Percentiles rank a stretch among this genome's conserved stretches.
Conservation (phyloP, 2,329 filamentous ascomycete genomes). For the Colletotrichum cuscutae region DNA sequence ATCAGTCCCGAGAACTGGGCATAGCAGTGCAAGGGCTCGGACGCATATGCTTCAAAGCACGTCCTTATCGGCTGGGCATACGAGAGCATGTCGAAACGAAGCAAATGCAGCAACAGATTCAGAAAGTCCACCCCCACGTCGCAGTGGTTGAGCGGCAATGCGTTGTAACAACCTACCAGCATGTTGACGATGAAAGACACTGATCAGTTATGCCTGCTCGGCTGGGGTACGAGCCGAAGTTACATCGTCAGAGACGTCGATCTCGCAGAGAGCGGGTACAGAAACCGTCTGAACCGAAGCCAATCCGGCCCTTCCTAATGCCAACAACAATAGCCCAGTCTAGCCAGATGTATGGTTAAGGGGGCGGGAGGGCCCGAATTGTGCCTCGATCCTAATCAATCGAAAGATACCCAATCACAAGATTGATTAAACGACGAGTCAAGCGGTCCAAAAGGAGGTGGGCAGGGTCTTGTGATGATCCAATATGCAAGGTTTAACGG, state of each 20-base stretch:
- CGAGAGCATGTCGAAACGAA: not conserved
- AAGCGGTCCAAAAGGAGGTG: not conserved
- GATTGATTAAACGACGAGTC: not conserved
- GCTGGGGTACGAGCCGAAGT: not conserved
- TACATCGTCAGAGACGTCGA: not conserved
- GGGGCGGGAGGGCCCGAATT: not conserved
- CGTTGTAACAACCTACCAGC: not conserved
- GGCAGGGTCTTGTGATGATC: not conserved
- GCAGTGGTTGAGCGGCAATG: not conserved
- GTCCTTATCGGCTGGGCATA: not conserved
- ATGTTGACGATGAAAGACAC: not conserved
- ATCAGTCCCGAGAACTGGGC: conserved; percentile 37
- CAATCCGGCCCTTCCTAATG: not conserved
- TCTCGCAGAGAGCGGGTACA: not conserved
- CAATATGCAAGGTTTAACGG: not conserved
- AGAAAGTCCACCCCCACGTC: not conserved
- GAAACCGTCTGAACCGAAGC: not conserved
- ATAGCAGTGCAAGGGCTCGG: not conserved
- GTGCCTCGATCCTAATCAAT: not conserved
- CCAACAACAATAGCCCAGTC: not conserved
- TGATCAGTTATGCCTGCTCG: not conserved
- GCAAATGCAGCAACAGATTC: not conserved
- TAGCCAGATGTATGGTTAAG: not conserved
- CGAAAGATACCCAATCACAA: not conserved
- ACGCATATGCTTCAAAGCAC: not conserved